Base-by-base conservation (phyloP, 495 filamentous ascomycete genomes). In the Xylaria cubensis region DNA sequence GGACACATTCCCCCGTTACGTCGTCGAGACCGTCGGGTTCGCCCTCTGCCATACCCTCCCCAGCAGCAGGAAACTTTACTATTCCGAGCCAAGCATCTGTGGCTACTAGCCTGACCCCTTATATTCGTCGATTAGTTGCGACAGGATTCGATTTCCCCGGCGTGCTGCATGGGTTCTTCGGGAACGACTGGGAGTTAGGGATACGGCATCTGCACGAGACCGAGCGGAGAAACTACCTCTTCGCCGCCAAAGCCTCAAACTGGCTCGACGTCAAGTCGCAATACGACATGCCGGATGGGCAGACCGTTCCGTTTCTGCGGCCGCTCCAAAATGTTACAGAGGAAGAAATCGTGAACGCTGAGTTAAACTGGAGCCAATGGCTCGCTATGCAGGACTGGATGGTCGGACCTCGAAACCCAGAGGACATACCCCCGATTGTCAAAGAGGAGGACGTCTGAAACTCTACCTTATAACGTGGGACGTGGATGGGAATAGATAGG, bases 371-470 rank as follows among this genome's bases (percentile, higher is more conserved):
- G 92, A 93, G 90, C 76, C 89, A 92, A 76, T 97, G 93, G 93
- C 82, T 97, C 42, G 93, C 93, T 10, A 97, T 97, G 93, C 93
- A 97, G 80, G 94, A 97, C 78, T 97, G 94, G 94, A 96, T 97
- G 93, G 84, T 97, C 58, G 94, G 93, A 17, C 84, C 85, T 41
- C 77, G 86, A 58, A 83, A 83, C 48, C 82, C 83, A 58, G 80
- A 72, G 21, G 78, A 73, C 29, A 76, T 78, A 73, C 66, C 74
- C 41, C 55, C 67, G 26, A 64, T 66, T 50, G 48, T 79, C 1
- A 79, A 79, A 62, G 71, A 79, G 67, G 74, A 75, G 12, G 51
- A 34, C 32, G 34, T 19, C 10, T 72, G 46, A 64, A 46, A 8
- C 41, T n/a, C n/a, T 8, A 8, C 0, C 44, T 24, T 69, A 4